Conservation (phyloP, 2,329 filamentous ascomycete genomes). For the Colletotrichum orbiculare region DNA sequence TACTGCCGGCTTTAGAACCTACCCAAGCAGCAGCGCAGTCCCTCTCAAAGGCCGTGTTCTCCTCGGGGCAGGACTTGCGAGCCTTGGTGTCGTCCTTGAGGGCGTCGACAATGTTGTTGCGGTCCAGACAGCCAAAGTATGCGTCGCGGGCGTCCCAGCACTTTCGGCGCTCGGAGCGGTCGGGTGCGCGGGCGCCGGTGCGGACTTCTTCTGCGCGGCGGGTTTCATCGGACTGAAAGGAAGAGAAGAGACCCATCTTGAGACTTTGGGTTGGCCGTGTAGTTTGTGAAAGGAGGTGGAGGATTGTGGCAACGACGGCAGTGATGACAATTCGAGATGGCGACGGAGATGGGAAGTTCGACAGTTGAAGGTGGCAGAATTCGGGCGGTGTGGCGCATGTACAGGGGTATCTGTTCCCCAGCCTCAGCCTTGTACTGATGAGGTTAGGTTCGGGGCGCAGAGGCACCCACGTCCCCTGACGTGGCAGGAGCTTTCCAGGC, state of each 20-base stretch:
- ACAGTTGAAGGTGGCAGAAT: constrained; percentile 8
- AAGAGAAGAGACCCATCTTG: constrained; percentile 62
- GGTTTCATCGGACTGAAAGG: constrained; percentile 51
- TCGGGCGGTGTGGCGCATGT: not conserved
- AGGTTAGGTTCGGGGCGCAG: no score
- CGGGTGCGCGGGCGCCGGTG: constrained; percentile 77
- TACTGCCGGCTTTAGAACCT: constrained; percentile 48
- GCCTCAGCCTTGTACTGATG: constrained; percentile 18
- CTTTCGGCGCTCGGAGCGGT: constrained; percentile 79
- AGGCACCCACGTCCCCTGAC: not conserved
- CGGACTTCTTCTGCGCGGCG: constrained; percentile 66
- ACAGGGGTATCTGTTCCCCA: not conserved
- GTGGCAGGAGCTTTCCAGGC: not conserved
- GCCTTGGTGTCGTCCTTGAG: constrained; percentile 55
- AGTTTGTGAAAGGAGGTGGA: not conserved
- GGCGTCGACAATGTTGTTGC: constrained; percentile 80
- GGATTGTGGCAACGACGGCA: not conserved
- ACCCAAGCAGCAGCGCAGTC: constrained; percentile 95
- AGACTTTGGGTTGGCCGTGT: not conserved
- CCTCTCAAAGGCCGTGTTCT: constrained; percentile 74
- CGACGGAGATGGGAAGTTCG: not conserved
- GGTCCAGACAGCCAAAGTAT: constrained; percentile 91
- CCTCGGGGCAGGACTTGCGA: constrained; percentile 51
- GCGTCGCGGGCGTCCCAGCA: constrained; percentile 93
- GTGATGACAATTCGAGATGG: not conserved